These are phyloP conservation scores for Phytophthora megakarya DNA, from an alignment of 352 stramenopile genomes.

Conservation along the genomic window DNA sequence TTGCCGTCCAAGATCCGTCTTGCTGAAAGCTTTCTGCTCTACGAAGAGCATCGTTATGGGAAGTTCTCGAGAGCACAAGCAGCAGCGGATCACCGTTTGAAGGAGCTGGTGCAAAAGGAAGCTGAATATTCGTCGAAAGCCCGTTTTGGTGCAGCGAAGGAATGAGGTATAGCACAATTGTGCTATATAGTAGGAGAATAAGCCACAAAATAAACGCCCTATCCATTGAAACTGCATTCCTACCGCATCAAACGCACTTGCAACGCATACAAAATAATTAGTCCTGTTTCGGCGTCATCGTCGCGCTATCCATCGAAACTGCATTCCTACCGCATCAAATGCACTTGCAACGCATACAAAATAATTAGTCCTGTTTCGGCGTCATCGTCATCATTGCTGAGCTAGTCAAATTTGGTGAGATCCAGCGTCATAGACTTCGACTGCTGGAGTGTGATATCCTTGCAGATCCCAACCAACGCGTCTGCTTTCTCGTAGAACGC, in stretches of 20 bases:
- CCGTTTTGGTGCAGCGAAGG: slow-evolving; percentile 40
- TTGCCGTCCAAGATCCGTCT: slow-evolving; percentile 54
- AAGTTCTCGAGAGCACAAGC: slow-evolving; percentile 40
- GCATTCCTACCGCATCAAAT: background rate
- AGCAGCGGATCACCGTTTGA: slow-evolving; percentile 50
- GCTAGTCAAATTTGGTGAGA: slow-evolving; percentile 71
- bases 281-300: too few species aligned
- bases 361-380: slow-evolving; percentile 16
- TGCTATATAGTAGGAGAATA: background rate
- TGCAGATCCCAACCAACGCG: slow-evolving; percentile 92
- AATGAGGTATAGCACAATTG: slow-evolving; percentile 16
- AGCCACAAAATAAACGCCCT: slow-evolving; percentile 1
- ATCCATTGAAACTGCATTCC: slow-evolving; percentile 15
- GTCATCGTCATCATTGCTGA: too few species aligned
- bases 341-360: slow-evolving; percentile 5
- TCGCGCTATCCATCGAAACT: slow-evolving; percentile 11
- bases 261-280: slow-evolving; percentile 16
- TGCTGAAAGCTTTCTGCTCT: slow-evolving; percentile 60
- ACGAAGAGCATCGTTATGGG: slow-evolving; percentile 59
- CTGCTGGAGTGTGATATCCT: slow-evolving; percentile 75
- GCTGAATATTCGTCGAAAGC: slow-evolving; percentile 60
- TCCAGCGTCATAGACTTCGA: slow-evolving; percentile 83
- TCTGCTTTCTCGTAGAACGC: slow-evolving; percentile 97
- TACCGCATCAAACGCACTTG: slow-evolving; percentile 3
- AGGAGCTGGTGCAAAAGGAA: slow-evolving; percentile 61